Evolutionary conservation across 176 grass and related monocot genomes (phyloP).

Genomic region (Aegilops speltoides): DNA sequence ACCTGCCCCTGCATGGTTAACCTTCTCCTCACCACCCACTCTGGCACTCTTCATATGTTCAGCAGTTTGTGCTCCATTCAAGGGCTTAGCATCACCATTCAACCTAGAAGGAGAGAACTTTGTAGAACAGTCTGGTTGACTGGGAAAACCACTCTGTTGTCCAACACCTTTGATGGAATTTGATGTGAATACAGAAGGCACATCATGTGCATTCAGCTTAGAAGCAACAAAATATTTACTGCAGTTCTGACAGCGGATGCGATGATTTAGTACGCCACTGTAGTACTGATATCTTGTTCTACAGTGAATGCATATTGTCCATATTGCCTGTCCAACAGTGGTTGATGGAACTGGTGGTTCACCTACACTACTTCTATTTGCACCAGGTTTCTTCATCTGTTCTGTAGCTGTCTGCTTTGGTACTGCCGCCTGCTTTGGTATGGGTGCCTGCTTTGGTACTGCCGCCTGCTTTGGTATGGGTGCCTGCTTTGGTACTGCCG

Average conservation of each 20-base stretch:
- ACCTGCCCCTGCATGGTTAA: constrained; percentile 14
- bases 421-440: background rate
- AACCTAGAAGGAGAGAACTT: constrained; percentile 20
- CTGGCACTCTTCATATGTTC: constrained; percentile 14
- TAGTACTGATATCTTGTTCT: constrained; percentile 58
- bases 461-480: constrained; percentile 17
- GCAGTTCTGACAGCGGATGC: constrained; percentile 58
- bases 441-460: background rate
- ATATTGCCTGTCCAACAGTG: constrained; percentile 42
- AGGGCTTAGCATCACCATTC: constrained; percentile 13
- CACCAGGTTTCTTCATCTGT: constrained; percentile 20
- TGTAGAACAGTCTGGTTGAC: constrained; percentile 18
- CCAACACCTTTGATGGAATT: constrained; percentile 24
- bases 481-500: background rate
- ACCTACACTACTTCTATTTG: constrained; percentile 24
- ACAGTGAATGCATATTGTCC: constrained; percentile 67
- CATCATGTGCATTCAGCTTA: constrained; percentile 28
- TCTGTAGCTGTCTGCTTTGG: background rate
- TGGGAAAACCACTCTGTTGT: constrained; percentile 34
- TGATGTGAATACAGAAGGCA: constrained; percentile 27
- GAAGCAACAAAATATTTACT: constrained; percentile 45
- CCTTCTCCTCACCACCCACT: constrained; percentile 11
- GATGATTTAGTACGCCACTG: constrained; percentile 30
- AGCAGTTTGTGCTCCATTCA: constrained; percentile 6
- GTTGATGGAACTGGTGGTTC: constrained; percentile 39